Conservation (phyloP, 805 yeast genomes). For the Suhomyces sp. region DNA sequence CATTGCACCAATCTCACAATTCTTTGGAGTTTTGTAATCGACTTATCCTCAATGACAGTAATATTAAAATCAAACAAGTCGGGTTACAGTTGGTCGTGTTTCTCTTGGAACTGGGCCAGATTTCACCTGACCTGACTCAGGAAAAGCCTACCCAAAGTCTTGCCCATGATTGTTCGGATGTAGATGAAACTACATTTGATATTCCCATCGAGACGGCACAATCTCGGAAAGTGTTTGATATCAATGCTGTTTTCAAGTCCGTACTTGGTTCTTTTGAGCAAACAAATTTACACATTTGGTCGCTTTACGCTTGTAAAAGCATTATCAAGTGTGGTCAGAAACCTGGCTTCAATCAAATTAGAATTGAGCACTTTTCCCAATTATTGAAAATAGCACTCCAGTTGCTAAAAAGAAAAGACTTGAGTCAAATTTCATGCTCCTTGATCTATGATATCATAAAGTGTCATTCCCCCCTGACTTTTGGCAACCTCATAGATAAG, state of each 20-base stretch:
- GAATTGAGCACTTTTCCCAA: constrained; percentile 13
- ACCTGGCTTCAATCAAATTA: background rate
- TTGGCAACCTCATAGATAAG: constrained; percentile 29
- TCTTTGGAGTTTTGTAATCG: constrained; percentile 23
- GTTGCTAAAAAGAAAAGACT: constrained; percentile 28
- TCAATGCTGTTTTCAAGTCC: constrained; percentile 13
- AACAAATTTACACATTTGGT: constrained; percentile 21
- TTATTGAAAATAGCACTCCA: constrained; percentile 35
- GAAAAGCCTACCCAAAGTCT: background rate
- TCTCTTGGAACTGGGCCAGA: constrained; percentile 11
- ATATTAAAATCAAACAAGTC: constrained; percentile 11
- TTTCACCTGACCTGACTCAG: background rate
- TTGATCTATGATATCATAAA: constrained; percentile 20
- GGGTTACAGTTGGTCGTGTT: constrained; percentile 29
- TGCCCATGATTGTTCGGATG: background rate
- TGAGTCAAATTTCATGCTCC: constrained; percentile 29
- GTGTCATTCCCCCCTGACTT: constrained; percentile 7
- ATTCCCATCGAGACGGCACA: constrained; percentile 4
- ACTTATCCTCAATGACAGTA: constrained; percentile 17
- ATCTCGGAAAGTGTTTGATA: background rate
- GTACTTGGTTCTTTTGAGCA: constrained; percentile 21
- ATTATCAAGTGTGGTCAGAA: constrained; percentile 7
- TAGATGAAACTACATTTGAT: constrained; percentile 9
- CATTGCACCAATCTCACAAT: constrained; percentile 19
- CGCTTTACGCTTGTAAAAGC: constrained; percentile 20